Evolutionary conservation across 2,329 filamentous ascomycete genomes (phyloP).

Genomic region (Trichoderma aggressivum): DNA sequence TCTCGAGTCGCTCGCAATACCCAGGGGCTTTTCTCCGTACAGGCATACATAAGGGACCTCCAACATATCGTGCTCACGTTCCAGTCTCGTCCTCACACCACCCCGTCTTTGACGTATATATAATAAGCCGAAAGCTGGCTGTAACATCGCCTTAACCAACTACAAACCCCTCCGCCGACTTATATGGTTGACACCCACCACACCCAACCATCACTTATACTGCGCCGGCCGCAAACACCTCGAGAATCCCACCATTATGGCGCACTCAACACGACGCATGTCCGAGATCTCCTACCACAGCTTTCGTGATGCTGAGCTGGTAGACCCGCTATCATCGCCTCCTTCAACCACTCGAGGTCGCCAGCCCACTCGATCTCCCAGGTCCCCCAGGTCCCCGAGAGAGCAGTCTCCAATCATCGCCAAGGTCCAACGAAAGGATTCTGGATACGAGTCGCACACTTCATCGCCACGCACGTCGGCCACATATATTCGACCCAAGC

Average conservation of each 20-base stretch:
- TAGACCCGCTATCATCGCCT: slow-evolving; percentile 37
- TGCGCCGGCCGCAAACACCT: not conserved
- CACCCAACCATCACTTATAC: not conserved
- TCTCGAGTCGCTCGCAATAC: slow-evolving; percentile 2
- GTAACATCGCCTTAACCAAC: not conserved
- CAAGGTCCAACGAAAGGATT: slow-evolving; percentile 55
- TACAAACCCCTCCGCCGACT: not conserved
- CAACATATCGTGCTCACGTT: not conserved
- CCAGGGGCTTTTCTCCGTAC: not conserved
- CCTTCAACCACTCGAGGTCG: slow-evolving; percentile 26
- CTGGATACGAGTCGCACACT: slow-evolving; percentile 54
- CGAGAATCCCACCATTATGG: slow-evolving; percentile 5
- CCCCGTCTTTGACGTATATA: not conserved
- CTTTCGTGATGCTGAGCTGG: slow-evolving; percentile 49
- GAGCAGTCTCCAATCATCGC: slow-evolving; percentile 33
- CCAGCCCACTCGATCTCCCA: slow-evolving; percentile 24
- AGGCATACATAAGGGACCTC: not conserved
- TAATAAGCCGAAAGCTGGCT: not conserved
- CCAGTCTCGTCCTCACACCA: not conserved
- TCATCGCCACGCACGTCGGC: slow-evolving; percentile 38
- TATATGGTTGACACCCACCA: not conserved
- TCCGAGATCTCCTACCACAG: slow-evolving; percentile 54
- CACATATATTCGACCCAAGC: slow-evolving; percentile 31
- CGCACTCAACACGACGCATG: slow-evolving; percentile 31
- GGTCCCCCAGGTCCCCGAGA: slow-evolving; percentile 22